Base-by-base conservation (phyloP, 1,284 basidiomycete genomes). In the Meripilus lineatus region DNA sequence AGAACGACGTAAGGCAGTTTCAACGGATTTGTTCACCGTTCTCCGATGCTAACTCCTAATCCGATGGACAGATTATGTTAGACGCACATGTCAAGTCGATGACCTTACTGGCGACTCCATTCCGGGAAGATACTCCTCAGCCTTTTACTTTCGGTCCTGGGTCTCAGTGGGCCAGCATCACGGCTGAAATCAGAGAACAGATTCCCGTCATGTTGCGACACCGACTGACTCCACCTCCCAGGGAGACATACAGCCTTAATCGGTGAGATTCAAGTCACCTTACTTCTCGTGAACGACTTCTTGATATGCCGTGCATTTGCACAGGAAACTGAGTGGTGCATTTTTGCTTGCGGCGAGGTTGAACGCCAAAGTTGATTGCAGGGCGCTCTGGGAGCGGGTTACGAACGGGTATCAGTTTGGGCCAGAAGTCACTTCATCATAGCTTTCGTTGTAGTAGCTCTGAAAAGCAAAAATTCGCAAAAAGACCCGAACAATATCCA, bases 181-280 rank as follows among this genome's bases (percentile, higher is more conserved):
- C 91, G 0, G 69, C 73, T 10, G 69, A 80, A 49, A 92, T 95
- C 46, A 75, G 89, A 21, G 77, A 72, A 2, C 77, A 84, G 40
- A 98, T 99, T 47, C 95, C 95, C 3, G 70, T 90, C 43, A 98
- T 99, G 93, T 74, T 99, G 44, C 70, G 80, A 53, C 77, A 97
- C 58, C 75, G 94, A 38, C 73, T 95, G 21, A 94, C 91, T 2
- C 95, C 95, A 0, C 95, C 95, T 1, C 95, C 95, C 0, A 71
- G 79, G 47, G 93, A 98, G 68, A 98, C 95, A 1, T 98, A 98
- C 64, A 92, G 87, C 61, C 68, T 98, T 42, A 99, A 99, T 63
- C 71, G 85, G 84, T 84, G n/a, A n/a, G n/a, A n/a, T n/a, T 23
- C 22, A 6, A 4, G 24, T 24, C 7, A 15, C 7, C 22, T 24